Evolutionary conservation across 75 land plant genomes (phyloP), one percentile per base, ranked within the genome.

Genomic region (Gnetum montanum): DNA sequence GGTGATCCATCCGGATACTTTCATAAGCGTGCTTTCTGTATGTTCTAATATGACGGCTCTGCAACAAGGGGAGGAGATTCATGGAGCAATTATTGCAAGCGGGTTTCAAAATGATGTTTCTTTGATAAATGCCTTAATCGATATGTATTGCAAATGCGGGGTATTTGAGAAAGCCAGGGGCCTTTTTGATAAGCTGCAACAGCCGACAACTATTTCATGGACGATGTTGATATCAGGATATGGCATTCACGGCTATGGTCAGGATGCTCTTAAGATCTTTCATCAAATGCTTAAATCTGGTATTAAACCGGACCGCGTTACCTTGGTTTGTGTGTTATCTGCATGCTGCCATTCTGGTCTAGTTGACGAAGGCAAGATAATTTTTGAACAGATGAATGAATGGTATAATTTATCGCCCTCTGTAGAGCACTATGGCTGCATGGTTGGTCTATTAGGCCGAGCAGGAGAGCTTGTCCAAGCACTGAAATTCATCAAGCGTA

Each of bases 141-240:
- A 62, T 35, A 62, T 62, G 64, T 62, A 62, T 62, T 41, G 34
- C 3, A 62, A 53, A 54, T 62, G 64, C 35, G 64, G 64, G 6
- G 18, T n/a, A 4, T 18, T 62, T 24, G n/a, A 54, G 40, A 37
- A 54, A 19, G 64, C 64, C 1, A 12, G 36, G 3, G 12, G 18
- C 11, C 10, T 33, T 15, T 62, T 62, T 35, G 24, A 52, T 18
- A 52, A 22, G 6, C 11, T 62, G 29, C 64, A 31, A 23, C 30
- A 19, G 6, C 19, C 16, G n/a, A 27, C 18, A 11, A 40, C 23
- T 8, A 43, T 45, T 19, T 31, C 61, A 1, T 62, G 64, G 64
- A 52, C 38, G 22, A 38, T 57, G 16, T 13, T 66, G 26, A 58
- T 66, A 28, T 7, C 51, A 43, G 68, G 47, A 12, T 66, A 60